phyloP scores from a whole-genome alignment of 345 rosid genomes.

The Aegle marmelos region DNA sequence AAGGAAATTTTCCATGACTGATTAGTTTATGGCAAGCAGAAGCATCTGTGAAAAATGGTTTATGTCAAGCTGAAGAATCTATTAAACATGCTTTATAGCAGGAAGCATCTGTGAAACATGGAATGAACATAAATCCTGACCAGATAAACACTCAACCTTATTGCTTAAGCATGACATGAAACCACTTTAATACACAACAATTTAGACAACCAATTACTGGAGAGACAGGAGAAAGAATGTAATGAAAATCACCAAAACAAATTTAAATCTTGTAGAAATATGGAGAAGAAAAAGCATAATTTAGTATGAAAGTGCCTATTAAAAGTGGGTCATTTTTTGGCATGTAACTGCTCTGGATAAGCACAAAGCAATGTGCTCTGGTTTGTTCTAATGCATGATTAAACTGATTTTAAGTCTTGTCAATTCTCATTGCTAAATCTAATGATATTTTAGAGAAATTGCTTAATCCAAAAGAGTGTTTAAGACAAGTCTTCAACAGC shows the following conservation, averaged over 20 bases:
- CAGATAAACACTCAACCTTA: not conserved
- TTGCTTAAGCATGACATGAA: not conserved
- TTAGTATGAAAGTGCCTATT: not conserved
- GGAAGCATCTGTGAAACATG: not conserved
- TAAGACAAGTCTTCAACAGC: no score
- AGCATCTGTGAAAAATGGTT: not conserved
- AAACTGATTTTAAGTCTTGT: not conserved
- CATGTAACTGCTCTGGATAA: not conserved
- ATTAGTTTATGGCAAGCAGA: not conserved
- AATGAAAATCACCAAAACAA: no score
- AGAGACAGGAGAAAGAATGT: not conserved
- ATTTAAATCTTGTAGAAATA: no score
- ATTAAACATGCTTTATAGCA: not conserved
- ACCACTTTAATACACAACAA: not conserved
- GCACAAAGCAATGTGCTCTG: not conserved
- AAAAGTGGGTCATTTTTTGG: not conserved
- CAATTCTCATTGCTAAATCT: no score
- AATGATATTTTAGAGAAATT: no score
- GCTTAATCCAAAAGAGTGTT: no score
- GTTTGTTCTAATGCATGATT: not conserved
- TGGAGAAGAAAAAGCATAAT: not conserved
- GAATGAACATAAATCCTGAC: not conserved
- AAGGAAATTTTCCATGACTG: not conserved
- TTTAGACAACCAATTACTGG: not conserved
- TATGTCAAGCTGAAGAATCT: not conserved